These are phyloP conservation scores for Uncinocarpus reesii DNA, from an alignment of 2,329 filamentous ascomycete genomes.

Conservation along the genomic window DNA sequence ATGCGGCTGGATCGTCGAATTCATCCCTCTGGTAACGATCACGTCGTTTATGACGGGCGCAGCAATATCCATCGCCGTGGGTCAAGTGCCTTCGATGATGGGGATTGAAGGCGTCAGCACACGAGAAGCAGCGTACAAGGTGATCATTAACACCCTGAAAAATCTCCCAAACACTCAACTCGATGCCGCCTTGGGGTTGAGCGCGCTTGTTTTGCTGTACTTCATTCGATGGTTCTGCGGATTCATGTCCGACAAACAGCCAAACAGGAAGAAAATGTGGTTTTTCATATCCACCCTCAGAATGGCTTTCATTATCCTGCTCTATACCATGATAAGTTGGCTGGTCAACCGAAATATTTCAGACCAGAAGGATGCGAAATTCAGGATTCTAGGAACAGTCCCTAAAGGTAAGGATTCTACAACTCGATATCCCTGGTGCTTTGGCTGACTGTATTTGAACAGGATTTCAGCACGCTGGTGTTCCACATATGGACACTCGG, in stretches of 20 bases:
- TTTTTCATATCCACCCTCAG: conserved; percentile 52
- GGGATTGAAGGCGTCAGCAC: conserved; percentile 44
- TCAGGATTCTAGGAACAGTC: conserved; percentile 48
- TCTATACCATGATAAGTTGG: conserved; percentile 55
- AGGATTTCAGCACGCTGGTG: conserved; percentile 40
- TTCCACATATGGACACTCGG: conserved; percentile 32
- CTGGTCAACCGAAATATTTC: conserved; percentile 46
- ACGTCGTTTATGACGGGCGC: conserved; percentile 57
- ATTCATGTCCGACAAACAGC: conserved; percentile 38
- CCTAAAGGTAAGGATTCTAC: conserved; percentile 35
- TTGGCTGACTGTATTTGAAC: background rate
- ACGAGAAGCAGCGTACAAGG: conserved; percentile 40
- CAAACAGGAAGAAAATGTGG: conserved; percentile 47
- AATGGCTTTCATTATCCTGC: conserved; percentile 49
- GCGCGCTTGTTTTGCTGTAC: conserved; percentile 47
- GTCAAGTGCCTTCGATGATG: conserved; percentile 53
- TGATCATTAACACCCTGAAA: conserved; percentile 50
- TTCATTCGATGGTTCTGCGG: conserved; percentile 49
- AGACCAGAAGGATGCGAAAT: conserved; percentile 39
- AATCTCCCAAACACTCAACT: conserved; percentile 48
- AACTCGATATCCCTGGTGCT: background rate
- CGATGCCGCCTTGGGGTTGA: conserved; percentile 51
- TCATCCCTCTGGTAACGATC: conserved; percentile 54
- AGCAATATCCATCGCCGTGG: conserved; percentile 54
- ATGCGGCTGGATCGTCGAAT: conserved; percentile 56